Base-by-base conservation (phyloP, 805 yeast species). In the Jamesozyma rosinii region DNA sequence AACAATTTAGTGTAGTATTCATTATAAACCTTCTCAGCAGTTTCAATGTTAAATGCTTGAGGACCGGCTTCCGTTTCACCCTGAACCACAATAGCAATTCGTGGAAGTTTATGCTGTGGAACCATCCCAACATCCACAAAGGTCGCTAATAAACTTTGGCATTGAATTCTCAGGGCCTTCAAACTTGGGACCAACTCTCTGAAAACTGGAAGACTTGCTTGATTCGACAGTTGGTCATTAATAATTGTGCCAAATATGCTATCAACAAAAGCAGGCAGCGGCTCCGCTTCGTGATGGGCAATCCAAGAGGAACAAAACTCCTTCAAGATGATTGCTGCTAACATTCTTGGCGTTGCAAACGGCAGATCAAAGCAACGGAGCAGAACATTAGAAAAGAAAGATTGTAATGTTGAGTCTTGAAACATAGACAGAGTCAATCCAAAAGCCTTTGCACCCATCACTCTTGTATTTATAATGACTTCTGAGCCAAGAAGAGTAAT, bases 21-120 rank as follows among this genome's bases (percentile, higher is more conserved):
- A 34, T 68, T 67, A 27, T 81, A 67, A 15, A 88, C 73, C 48
- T 76, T 75, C 44, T 83, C 83, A 1, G 96, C 97, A 47, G 76
- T 75, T 35, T 75, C 83, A 34, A 92, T 60, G 14, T 87, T 76
- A 64, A 92, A 92, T 0, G 97, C 97, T 53, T 82, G 88, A 1
- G 95, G 87, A 2, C 96, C 97, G 2, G 97, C 95, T 46, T 85
- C 95, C 1, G 78, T 71, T 58, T 92, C 97, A 30, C 98, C 98
- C 61, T 88, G 90, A 3, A 90, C 96, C 9, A 89, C 79, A 4
- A 88, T 80, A 0, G 98, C 92, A 17, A 92, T 62, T 42, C 79
- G 83, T 0, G 97, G 97, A 4, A 87, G 61, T 57, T 81, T 82
- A 18, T 74, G 69, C 11, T 77, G 74, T 1, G 90, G 71, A 18